Percentiles rank a stretch among this genome's conserved stretches.
Conservation (phyloP, 192 early-diverging fungal species). For the Coemansia sp. region DNA sequence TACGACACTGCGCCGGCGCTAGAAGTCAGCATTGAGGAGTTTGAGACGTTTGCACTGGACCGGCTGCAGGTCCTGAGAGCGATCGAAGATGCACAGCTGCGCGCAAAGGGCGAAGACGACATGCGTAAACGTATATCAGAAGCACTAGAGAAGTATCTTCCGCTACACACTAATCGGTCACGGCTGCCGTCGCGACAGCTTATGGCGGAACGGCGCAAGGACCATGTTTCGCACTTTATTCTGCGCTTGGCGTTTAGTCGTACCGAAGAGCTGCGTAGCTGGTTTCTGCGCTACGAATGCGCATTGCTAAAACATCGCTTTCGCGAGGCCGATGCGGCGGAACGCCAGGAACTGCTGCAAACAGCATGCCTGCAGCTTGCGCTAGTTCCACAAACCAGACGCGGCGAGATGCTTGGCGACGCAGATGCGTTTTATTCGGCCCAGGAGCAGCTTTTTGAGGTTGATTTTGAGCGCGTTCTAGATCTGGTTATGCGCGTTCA, state of each 20-base stretch:
- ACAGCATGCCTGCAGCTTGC: constrained; percentile 26
- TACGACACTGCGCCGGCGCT: constrained; percentile 42
- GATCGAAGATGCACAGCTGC: constrained; percentile 76
- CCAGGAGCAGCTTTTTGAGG: constrained; percentile 53
- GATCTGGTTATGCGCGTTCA: constrained; percentile 60
- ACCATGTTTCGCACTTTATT: constrained; percentile 81
- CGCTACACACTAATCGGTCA: constrained; percentile 57
- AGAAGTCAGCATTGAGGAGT: constrained; percentile 54
- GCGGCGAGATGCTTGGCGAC: constrained; percentile 9
- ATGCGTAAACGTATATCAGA: constrained; percentile 54
- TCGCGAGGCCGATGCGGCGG: constrained; percentile 46
- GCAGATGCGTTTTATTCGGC: constrained; percentile 29
- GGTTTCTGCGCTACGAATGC: constrained; percentile 73
- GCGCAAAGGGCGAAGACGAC: constrained; percentile 63
- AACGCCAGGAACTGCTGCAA: constrained; percentile 39
- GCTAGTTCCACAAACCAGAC: constrained; percentile 19
- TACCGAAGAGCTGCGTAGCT: constrained; percentile 68
- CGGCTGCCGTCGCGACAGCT: constrained; percentile 41
- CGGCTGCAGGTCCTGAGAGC: constrained; percentile 70
- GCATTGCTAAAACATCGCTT: constrained; percentile 67
- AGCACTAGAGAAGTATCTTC: constrained; percentile 61
- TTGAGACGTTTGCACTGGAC: constrained; percentile 55
- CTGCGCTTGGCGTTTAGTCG: constrained; percentile 67
- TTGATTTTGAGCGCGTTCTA: constrained; percentile 68
- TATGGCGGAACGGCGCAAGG: constrained; percentile 68